Evolutionary conservation across 306 rosid genomes (phyloP), one percentile per base, ranked within the genome.

Genomic region (Dryas drummondii): DNA sequence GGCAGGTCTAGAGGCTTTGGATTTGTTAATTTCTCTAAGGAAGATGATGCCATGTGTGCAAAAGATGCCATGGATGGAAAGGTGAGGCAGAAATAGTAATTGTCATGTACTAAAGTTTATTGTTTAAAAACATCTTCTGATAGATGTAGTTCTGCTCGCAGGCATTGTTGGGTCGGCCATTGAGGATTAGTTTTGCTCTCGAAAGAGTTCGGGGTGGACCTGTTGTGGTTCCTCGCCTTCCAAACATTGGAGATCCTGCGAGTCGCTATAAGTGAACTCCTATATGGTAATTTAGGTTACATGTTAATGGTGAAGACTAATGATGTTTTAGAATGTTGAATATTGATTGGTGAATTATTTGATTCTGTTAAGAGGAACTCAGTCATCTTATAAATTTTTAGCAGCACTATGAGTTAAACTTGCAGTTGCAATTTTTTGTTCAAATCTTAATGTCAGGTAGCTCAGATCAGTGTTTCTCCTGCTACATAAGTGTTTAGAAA

Each of bases 41-140:
- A 82, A 81, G 87, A 87, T 69, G 83, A 86, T 63, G 96, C 98
- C 46, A 75, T 57, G 66, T 74, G 81, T 82, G 98, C 98, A 1
- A 94, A 88, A 85, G 87, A 91, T 72, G 93, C 93, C 75, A 91
- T 94, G 98, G 97, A 94, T 56, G 96, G 98, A 77, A 94, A 91
- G 91, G 98, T 90, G 32, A 81, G 22, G 76, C 44, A 8, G 22
- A 48, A 45, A 15, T 52, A 46, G 1, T 4, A 7, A 26, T 19
- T 22, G 1, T 10, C 26, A 41, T 40, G 9, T n/a, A 9, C 26
- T 50, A n/a, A 49, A 56, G 40, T 27, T 9, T 61, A 8, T 47
- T 69, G 13, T 32, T 54, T 74, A 52, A 71, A 46, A 45, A 48
- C 72, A 27, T 26, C 70, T 49, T 80, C 62, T 76, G 53, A 68